These are phyloP conservation scores for Penicillium taxi DNA, from an alignment of 495 filamentous ascomycete genomes.

Conservation along the genomic window DNA sequence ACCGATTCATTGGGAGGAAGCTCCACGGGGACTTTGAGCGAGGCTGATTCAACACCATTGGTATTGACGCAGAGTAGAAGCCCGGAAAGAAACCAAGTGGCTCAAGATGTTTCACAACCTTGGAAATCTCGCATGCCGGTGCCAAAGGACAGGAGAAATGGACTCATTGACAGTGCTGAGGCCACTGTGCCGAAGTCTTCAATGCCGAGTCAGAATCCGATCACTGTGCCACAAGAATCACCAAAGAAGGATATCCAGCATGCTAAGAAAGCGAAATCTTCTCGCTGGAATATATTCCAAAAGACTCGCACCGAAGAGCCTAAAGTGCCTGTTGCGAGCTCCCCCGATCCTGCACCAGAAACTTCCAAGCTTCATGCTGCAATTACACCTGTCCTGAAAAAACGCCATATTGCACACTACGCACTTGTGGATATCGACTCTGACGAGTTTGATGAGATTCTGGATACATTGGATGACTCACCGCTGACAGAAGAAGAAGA, in stretches of 20 bases:
- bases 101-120: neutral
- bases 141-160: conserved; percentile 10
- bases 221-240: conserved; percentile 6
- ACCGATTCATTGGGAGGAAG: conserved; percentile 30
- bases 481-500: conserved; percentile 36
- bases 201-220: conserved; percentile 23
- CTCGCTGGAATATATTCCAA: conserved; percentile 74
- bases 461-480: conserved; percentile 51
- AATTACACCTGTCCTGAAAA: conserved; percentile 28
- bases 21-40: conserved; percentile 17
- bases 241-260: conserved; percentile 8
- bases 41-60: conserved; percentile 4
- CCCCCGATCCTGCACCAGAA: conserved; percentile 6
- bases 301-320: conserved; percentile 32
- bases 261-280: conserved; percentile 24
- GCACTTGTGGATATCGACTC: conserved; percentile 72
- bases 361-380: conserved; percentile 31
- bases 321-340: conserved; percentile 7
- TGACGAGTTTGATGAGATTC: conserved; percentile 56
- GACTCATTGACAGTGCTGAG: conserved; percentile 19
- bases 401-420: conserved; percentile 63
- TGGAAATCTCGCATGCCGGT: conserved; percentile 18
- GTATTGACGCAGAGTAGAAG: conserved; percentile 4
- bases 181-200: conserved; percentile 18
- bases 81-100: conserved; percentile 1